Evolutionary conservation across 2,329 filamentous ascomycete genomes (phyloP).

Genomic region (Sclerotinia subarctica): DNA sequence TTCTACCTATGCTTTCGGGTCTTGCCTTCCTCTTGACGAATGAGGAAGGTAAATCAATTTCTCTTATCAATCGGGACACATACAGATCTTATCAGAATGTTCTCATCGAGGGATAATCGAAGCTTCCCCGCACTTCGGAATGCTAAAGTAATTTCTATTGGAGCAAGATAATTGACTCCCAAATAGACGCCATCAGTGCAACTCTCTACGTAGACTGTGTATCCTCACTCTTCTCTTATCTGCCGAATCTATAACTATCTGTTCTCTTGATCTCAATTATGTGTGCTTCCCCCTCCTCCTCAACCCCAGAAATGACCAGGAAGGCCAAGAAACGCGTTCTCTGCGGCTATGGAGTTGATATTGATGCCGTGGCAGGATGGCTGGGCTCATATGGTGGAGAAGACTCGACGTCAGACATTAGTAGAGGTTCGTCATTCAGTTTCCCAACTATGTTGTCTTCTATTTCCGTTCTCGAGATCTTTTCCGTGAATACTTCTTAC

Average conservation of each 20-base stretch:
- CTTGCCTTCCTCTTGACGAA: background rate
- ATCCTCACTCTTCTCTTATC: background rate
- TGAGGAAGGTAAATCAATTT: background rate
- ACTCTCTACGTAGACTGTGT: background rate
- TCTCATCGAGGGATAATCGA: background rate
- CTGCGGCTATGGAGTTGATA: conserved; percentile 65
- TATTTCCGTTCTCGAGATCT: background rate
- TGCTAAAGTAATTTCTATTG: background rate
- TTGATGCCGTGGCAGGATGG: conserved; percentile 76
- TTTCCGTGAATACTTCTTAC: background rate
- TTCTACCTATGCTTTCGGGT: background rate
- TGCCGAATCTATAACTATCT: background rate
- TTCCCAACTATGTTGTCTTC: background rate
- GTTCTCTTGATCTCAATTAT: conserved; percentile 2
- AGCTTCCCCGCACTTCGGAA: conserved; percentile 3
- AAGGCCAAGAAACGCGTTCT: conserved; percentile 53
- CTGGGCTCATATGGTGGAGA: conserved; percentile 71
- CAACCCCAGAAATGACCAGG: background rate
- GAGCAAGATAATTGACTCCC: background rate
- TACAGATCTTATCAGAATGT: background rate
- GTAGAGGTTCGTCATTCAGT: conserved; percentile 49
- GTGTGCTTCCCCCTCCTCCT: background rate
- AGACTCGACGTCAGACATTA: conserved; percentile 70
- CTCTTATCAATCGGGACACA: conserved; percentile 8
- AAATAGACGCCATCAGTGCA: background rate